Conservation (phyloP, 768 basidiomycete genomes). For the Mycena galopus region DNA sequence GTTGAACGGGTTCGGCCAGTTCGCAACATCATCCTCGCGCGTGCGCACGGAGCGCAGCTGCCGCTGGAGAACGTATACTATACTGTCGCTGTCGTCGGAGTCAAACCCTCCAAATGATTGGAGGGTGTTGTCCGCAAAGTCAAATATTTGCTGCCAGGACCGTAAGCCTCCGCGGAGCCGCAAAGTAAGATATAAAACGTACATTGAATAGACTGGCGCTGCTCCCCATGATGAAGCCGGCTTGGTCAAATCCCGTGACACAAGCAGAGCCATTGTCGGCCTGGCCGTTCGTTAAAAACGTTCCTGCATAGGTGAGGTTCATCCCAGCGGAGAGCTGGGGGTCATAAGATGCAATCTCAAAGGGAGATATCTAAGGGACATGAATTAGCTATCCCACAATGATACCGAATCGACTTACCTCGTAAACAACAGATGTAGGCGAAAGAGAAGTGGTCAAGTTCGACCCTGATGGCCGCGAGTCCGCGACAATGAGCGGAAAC, state of each 20-base stretch:
- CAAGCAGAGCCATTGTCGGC: constrained; percentile 71
- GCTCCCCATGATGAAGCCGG: constrained; percentile 79
- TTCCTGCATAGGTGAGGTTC: constrained; percentile 74
- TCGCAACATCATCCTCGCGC: constrained; percentile 71
- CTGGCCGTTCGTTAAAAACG: constrained; percentile 68
- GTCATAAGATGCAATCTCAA: constrained; percentile 83
- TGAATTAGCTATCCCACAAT: background rate
- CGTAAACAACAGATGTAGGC: constrained; percentile 66
- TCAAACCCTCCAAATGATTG: constrained; percentile 47
- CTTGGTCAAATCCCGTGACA: constrained; percentile 81
- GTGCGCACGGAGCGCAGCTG: constrained; percentile 64
- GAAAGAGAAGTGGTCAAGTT: constrained; percentile 55
- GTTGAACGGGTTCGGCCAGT: constrained; percentile 76
- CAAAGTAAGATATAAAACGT: constrained; percentile 26
- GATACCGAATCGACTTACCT: constrained; percentile 52
- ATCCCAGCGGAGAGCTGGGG: constrained; percentile 78
- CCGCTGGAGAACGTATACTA: constrained; percentile 63
- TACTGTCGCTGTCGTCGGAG: constrained; percentile 48
- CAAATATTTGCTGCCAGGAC: constrained; percentile 59
- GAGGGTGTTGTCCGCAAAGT: constrained; percentile 59
- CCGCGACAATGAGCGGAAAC: constrained; percentile 75
- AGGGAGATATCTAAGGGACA: constrained; percentile 63
- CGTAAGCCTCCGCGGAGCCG: background rate
- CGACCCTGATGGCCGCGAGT: constrained; percentile 64
- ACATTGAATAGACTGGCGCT: constrained; percentile 81